These are phyloP conservation scores for Manihot esculenta DNA, from an alignment of 441 rosid species.

Conservation along the genomic window DNA sequence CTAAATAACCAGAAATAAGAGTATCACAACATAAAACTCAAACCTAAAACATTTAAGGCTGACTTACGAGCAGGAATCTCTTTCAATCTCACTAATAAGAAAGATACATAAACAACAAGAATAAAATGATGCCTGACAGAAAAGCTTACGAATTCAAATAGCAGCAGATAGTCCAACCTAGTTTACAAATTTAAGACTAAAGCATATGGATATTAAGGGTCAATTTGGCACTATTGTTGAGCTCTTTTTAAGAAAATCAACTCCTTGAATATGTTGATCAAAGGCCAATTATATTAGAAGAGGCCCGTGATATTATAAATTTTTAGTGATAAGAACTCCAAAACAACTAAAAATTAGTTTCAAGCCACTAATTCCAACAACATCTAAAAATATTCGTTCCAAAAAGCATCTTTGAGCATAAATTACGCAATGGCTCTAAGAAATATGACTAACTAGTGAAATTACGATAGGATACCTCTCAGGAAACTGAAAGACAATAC, in stretches of 20 bases:
- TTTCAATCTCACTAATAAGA: not conserved
- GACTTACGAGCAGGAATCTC: not conserved
- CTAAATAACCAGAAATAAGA: too few species aligned
- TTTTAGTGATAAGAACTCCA: too few species aligned
- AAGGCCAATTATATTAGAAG: too few species aligned
- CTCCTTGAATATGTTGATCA: too few species aligned
- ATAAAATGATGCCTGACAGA: not conserved
- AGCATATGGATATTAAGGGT: not conserved
- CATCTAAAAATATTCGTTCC: too few species aligned
- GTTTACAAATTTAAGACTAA: not conserved
- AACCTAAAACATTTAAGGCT: not conserved
- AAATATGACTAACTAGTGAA: not conserved
- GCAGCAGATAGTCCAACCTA: not conserved
- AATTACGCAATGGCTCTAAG: not conserved
- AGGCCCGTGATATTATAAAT: too few species aligned
- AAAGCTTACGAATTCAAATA: not conserved
- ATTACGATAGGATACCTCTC: constrained; percentile 19
- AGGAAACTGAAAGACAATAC: constrained; percentile 93
- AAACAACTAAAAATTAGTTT: too few species aligned
- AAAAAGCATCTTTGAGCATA: too few species aligned
- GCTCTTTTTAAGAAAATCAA: too few species aligned
- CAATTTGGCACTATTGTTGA: too few species aligned
- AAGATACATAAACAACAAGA: not conserved
- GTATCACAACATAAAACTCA: too few species aligned
- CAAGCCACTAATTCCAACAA: too few species aligned